Evolutionary conservation across 2,329 filamentous ascomycete genomes (phyloP).

Genomic region (Blastomyces parvus): DNA sequence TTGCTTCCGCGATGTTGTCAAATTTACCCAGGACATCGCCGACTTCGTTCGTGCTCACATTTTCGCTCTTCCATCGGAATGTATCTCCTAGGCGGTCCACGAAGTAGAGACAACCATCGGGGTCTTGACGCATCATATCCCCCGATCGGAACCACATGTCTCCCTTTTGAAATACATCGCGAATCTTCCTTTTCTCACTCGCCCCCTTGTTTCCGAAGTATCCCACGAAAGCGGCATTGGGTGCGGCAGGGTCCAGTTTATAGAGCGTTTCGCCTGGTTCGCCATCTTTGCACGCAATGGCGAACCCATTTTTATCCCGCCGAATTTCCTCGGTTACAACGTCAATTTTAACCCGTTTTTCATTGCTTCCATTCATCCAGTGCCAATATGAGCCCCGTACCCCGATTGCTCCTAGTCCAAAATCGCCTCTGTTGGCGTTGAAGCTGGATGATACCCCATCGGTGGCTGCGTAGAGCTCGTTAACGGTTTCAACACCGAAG

Average conservation of each 20-base stretch:
- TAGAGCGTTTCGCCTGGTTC: slow-evolving; percentile 1
- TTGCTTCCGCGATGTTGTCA: slow-evolving; percentile 54
- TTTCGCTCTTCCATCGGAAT: slow-evolving; percentile 57
- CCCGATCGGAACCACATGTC: slow-evolving; percentile 7
- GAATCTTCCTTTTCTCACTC: slow-evolving; percentile 4
- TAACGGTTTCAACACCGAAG: slow-evolving; percentile 31
- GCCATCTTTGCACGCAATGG: slow-evolving; percentile 3
- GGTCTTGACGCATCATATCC: slow-evolving; percentile 7
- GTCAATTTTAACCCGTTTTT: slow-evolving; percentile 8
- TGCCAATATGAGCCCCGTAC: slow-evolving; percentile 5
- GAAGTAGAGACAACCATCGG: slow-evolving; percentile 7
- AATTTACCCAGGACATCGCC: slow-evolving; percentile 48
- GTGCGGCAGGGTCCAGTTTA: slow-evolving; percentile 6
- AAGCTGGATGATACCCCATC: slow-evolving; percentile 21
- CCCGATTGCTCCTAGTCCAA: slow-evolving; percentile 4
- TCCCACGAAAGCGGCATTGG: slow-evolving; percentile 1
- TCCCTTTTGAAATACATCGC: slow-evolving; percentile 5
- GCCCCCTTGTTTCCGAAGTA: slow-evolving; percentile 1
- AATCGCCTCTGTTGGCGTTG: slow-evolving; percentile 6
- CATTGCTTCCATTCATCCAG: slow-evolving; percentile 6
- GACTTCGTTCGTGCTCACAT: slow-evolving; percentile 52
- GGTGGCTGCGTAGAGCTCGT: slow-evolving; percentile 33
- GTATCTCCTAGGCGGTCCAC: slow-evolving; percentile 45
- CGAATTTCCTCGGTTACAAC: slow-evolving; percentile 6
- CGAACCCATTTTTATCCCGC: slow-evolving; percentile 1